A percentile compares a stretch with the other conserved stretches of the same genome.
Conservation (phyloP, 169 alveolate genomes). For the Cyclospora cayetanensis region DNA sequence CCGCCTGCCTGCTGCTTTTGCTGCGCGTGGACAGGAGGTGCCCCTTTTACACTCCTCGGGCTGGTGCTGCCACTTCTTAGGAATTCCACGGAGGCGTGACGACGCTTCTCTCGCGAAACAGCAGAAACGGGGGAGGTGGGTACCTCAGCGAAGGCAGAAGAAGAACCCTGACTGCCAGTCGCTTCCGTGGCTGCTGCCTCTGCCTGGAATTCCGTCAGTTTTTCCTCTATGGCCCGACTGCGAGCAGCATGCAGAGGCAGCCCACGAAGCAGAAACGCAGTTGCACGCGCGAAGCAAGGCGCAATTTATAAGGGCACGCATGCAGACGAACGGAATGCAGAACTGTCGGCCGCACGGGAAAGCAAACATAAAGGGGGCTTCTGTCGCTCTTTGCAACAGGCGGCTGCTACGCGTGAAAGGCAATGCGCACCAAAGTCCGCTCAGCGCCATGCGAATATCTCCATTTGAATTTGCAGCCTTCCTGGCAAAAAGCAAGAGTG, state of each 20-base stretch:
- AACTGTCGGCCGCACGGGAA: not conserved
- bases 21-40: not conserved
- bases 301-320: not conserved
- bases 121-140: not conserved
- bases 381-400: no score
- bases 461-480: conserved; percentile 29
- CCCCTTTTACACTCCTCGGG: not conserved
- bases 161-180: no score
- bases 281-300: not conserved
- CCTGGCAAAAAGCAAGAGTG: conserved; percentile 27
- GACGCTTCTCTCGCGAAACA: not conserved
- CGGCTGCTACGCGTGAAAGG: no score
- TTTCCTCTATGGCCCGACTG: conserved; percentile 57
- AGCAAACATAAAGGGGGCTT: no score
- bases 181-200: not conserved
- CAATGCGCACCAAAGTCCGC: conserved; percentile 23
- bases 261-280: not conserved
- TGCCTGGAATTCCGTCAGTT: not conserved
- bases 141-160: not conserved
- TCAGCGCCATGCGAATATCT: conserved; percentile 33
- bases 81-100: not conserved
- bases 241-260: not conserved
- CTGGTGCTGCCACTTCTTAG: not conserved
- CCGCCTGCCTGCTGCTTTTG: not conserved
- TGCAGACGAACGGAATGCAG: not conserved